Evolutionary conservation across 1,284 basidiomycete species (phyloP).

Genomic region (Leccinum fallax): DNA sequence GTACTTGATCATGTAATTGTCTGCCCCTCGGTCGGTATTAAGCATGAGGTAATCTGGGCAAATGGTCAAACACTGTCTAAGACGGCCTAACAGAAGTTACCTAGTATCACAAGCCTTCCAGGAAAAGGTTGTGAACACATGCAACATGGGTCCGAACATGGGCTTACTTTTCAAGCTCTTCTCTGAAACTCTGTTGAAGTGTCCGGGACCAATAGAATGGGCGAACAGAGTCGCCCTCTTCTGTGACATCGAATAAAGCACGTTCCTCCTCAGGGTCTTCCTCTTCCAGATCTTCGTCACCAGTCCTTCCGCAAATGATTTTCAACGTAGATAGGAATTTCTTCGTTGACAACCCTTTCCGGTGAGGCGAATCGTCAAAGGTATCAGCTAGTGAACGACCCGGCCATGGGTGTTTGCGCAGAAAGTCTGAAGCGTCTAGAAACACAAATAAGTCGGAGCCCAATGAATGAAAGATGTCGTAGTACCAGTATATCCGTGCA

Average conservation of each 20-base stretch:
- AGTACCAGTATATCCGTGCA: conserved; percentile 80
- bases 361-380: conserved; percentile 78
- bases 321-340: conserved; percentile 67
- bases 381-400: conserved; percentile 82
- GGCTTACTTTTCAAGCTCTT: conserved; percentile 83
- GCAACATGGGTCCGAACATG: conserved; percentile 1
- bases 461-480: neutral
- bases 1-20: conserved; percentile 90
- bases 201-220: conserved; percentile 82
- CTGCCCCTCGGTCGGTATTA: conserved; percentile 82
- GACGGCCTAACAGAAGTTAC: conserved; percentile 38
- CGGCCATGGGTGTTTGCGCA: conserved; percentile 86
- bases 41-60: conserved; percentile 82
- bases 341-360: conserved; percentile 64
- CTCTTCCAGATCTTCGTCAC: conserved; percentile 71
- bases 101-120: conserved; percentile 76
- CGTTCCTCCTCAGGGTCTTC: conserved; percentile 71
- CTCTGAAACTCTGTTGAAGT: conserved; percentile 79
- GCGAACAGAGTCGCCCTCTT: conserved; percentile 50
- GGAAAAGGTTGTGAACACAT: conserved; percentile 9
- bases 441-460: neutral
- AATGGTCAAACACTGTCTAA: conserved; percentile 2
- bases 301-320: conserved; percentile 79
- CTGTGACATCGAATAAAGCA: conserved; percentile 62
- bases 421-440: conserved; percentile 83